Base-by-base conservation (phyloP, 192 early-diverging fungal genomes). In the Backusella morwellensis region DNA sequence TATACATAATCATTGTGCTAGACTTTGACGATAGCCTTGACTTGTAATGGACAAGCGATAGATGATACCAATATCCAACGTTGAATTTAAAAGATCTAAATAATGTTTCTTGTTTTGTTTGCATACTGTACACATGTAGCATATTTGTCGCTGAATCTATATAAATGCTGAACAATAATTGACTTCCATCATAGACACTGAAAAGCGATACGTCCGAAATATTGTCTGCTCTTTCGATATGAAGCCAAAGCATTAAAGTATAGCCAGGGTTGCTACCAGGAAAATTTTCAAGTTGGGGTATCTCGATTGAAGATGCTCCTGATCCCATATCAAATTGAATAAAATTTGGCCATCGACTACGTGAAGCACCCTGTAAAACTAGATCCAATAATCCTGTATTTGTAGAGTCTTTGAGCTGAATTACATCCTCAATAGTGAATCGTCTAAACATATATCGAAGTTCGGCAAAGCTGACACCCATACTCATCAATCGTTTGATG, bases 51-150 rank as follows among this genome's bases (percentile, higher is more conserved):
- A 93, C 91, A 14, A 93, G 73, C 0, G 84, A 90, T 19, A 93
- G 67, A 73, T 93, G 92, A 59, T 90, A 90, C 92, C 92, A 93
- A 29, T 76, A 84, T 6, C 87, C 86, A 35, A 86, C 77, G 36
- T 86, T 77, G 73, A 93, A 90, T 11, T 83, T 78, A 75, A 87
- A 87, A 15, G 73, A 74, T 9, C 87, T 85, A 67, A 92, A 91
- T 34, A 74, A 68, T 34, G 77, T 70, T 1, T 77, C 75, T 21
- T 88, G 84, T 36, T 87, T 85, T 63, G 86, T 83, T 15, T 73
- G 79, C 84, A 21, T 78, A 78, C 17, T 66, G 14, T 85, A 79
- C 8, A 85, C 82, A 23, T 83, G 80, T 12, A 88, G 66, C 50
- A 82, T 84, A 34, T 86, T 78, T 17, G 85, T 83, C n/a, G 82